Base-by-base conservation (phyloP, 1,284 basidiomycete species). In the Rugosomyces carneus region DNA sequence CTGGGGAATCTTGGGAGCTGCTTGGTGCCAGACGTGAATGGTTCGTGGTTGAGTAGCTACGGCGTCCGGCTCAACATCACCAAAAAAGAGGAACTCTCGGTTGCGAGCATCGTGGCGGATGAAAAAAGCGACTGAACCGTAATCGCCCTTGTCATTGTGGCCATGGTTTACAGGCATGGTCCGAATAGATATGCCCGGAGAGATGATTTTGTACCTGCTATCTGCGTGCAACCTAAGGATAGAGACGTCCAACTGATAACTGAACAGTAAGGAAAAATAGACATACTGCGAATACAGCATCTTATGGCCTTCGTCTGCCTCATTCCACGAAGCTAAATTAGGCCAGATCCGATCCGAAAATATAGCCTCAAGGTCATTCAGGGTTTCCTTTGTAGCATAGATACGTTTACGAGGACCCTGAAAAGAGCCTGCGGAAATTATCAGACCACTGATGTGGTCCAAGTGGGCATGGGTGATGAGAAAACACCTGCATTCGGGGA, bases 291-390 rank as follows among this genome's bases (percentile, higher is more conserved):
- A 71, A 53, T 84, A 84, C 46, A 87, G 58, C 34, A 83, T 67
- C 46, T 78, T 78, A 50, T 70, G 67, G 4, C 70, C 61, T 1
- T 75, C 69, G 51, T 84, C 76, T 2, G 72, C 61, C 54, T 80
- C 75, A 44, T 83, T 70, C 75, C 81, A 86, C 8, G 84, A 82
- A 1, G 86, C 89, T 15, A 93, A 73, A 53, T 81, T 84, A 1
- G 89, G 89, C 89, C 89, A 93, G 42, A 90, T 68, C 10, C 84
- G 75, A 59, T 81, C 84, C 2, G 81, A 76, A 60, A 93, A 93
- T n/a, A 89, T 68, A 44, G 68, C 73, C 55, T 87, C 78, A 1
- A 93, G 64, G 59, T 83, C 80, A 52, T 81, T 66, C 27, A 93
- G 71, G 8, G 80, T 83, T 37, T 78, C 69, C 37, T 72, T 66